Evolutionary conservation across 208 protist species (phyloP).

Genomic region (Acanthamoeba triangularis): DNA sequence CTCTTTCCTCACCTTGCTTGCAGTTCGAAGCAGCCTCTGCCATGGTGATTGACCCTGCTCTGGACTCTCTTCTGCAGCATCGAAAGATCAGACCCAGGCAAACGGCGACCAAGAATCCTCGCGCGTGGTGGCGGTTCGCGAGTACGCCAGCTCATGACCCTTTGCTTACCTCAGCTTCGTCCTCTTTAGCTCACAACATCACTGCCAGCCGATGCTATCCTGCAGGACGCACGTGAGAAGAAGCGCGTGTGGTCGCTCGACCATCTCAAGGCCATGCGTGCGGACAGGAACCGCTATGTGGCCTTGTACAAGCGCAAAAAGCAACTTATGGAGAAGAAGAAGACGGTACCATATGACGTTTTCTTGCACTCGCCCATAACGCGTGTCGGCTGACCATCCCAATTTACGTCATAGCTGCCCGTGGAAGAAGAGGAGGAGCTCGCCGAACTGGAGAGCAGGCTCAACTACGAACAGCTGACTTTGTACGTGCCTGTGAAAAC

Average conservation of each 20-base stretch:
- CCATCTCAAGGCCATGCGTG: neutral
- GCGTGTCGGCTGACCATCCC: neutral
- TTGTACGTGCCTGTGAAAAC: neutral
- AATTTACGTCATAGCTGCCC: neutral
- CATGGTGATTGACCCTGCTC: neutral
- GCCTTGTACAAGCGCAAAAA: slow-evolving; percentile 43
- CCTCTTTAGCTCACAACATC: neutral
- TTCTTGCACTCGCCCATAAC: neutral
- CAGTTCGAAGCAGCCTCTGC: neutral
- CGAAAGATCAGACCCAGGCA: slow-evolving; percentile 25
- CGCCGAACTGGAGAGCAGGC: neutral
- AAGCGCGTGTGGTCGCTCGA: slow-evolving; percentile 19
- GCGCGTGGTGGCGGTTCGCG: slow-evolving; percentile 58
- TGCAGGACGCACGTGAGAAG: slow-evolving; percentile 64
- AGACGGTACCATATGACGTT: neutral
- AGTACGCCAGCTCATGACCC: neutral
- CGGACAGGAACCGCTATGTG: slow-evolving; percentile 34
- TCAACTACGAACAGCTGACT: slow-evolving; percentile 59
- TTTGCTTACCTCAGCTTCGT: neutral
- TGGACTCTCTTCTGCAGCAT: neutral
- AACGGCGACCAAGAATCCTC: slow-evolving; percentile 1
- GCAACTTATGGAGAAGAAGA: slow-evolving; percentile 30
- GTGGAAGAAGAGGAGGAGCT: slow-evolving; percentile 47
- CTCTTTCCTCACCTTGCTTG: neutral
- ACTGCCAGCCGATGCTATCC: slow-evolving; percentile 5